Conservation (phyloP, 2,329 filamentous ascomycete genomes). For the Colletotrichum magnum region DNA sequence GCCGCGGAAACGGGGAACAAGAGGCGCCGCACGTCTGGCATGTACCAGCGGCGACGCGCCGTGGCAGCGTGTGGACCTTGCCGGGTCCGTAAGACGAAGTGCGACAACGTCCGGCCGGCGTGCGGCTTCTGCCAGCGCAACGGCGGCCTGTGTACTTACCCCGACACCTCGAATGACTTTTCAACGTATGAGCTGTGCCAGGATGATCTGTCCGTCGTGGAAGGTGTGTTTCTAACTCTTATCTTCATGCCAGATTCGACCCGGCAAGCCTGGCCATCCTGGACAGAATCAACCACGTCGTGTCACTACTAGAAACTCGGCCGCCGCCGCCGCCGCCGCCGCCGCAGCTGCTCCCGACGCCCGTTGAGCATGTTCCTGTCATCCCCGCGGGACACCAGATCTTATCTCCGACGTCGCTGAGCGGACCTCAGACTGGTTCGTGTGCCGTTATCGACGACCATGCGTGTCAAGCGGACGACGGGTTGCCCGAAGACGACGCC, state of each 20-base stretch:
- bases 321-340: not conserved
- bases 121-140: constrained; percentile 53
- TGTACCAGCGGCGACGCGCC: constrained; percentile 49
- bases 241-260: constrained; percentile 47
- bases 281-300: constrained; percentile 47
- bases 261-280: constrained; percentile 54
- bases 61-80: constrained; percentile 53
- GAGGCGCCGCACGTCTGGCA: constrained; percentile 33
- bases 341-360: not conserved
- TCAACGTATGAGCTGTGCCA: constrained; percentile 42
- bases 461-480: not conserved
- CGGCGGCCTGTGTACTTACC: constrained; percentile 52
- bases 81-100: constrained; percentile 54
- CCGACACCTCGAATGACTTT: constrained; percentile 45
- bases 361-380: not conserved
- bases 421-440: not conserved
- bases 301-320: constrained; percentile 42
- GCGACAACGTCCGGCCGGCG: constrained; percentile 53
- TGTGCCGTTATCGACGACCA: constrained; percentile 1
- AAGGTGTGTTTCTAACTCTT: not conserved
- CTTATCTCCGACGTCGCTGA: constrained; percentile 3
- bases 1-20: constrained; percentile 26
- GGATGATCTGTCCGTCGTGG: too few species aligned
- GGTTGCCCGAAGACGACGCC: constrained; percentile 22
- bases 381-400: not conserved